Evolutionary conservation across 2,329 filamentous ascomycete species (phyloP).

Genomic region (Elsinoe perseae): DNA sequence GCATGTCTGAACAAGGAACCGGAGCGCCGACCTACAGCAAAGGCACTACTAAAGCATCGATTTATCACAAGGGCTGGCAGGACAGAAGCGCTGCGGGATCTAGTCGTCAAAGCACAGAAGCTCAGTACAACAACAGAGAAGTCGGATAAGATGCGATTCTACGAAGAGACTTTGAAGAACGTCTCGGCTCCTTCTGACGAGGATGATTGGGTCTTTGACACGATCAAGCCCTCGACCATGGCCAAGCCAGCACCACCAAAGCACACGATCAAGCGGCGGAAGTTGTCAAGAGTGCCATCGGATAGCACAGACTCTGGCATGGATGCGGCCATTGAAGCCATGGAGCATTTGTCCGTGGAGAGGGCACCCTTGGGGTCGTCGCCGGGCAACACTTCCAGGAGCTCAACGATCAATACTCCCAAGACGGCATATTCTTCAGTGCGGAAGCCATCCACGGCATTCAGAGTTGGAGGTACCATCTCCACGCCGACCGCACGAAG

Average conservation of each 20-base stretch:
- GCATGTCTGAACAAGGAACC: slow-evolving; percentile 90
- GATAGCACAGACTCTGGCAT: slow-evolving; percentile 24
- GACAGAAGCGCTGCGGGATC: slow-evolving; percentile 76
- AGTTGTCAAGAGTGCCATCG: slow-evolving; percentile 40
- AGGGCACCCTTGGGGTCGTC: slow-evolving; percentile 35
- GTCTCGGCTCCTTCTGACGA: slow-evolving; percentile 52
- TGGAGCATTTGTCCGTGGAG: slow-evolving; percentile 38
- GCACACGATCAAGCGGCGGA: slow-evolving; percentile 45
- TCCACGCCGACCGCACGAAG: slow-evolving; percentile 30
- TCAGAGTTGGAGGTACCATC: slow-evolving; percentile 25
- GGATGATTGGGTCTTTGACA: slow-evolving; percentile 94
- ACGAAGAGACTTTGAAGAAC: slow-evolving; percentile 73
- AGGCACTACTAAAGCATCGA: slow-evolving; percentile 76
- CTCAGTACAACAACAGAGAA: slow-evolving; percentile 65
- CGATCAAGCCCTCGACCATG: slow-evolving; percentile 63
- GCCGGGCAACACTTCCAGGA: slow-evolving; percentile 22
- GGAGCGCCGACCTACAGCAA: slow-evolving; percentile 73
- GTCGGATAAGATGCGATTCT: slow-evolving; percentile 67
- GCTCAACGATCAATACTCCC: slow-evolving; percentile 33
- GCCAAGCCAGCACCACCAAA: slow-evolving; percentile 43
- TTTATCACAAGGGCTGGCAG: slow-evolving; percentile 85
- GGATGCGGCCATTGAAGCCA: slow-evolving; percentile 31
- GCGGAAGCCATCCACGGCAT: slow-evolving; percentile 35
- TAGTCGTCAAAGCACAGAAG: slow-evolving; percentile 74
- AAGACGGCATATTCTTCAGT: slow-evolving; percentile 24